Conservation (phyloP, 805 yeast genomes). For the Candida glaebosa region DNA sequence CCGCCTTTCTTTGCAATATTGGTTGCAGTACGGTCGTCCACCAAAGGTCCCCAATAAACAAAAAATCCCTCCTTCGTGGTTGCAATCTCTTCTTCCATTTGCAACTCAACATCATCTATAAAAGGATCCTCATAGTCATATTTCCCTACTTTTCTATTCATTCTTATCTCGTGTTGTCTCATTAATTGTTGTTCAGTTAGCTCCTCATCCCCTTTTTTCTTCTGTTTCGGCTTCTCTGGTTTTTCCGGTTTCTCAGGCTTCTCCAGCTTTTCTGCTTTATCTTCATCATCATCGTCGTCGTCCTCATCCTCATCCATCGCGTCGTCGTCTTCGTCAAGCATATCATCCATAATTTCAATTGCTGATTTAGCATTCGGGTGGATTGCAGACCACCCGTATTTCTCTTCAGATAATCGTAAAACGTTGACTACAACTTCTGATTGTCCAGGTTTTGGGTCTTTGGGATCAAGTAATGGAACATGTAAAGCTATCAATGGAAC, state of each 20-base stretch:
- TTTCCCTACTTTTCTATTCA: conserved; percentile 79
- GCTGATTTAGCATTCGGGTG: conserved; percentile 66
- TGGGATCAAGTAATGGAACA: conserved; percentile 47
- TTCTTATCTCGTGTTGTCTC: conserved; percentile 40
- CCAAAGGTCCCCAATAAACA: conserved; percentile 89
- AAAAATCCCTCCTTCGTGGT: conserved; percentile 94
- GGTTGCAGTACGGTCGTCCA: conserved; percentile 42
- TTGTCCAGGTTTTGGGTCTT: conserved; percentile 52
- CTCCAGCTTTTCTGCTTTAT: conserved; percentile 7
- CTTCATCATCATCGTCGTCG: conserved; percentile 19
- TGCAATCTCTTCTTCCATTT: conserved; percentile 91
- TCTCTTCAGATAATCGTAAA: conserved; percentile 70
- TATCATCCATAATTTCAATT: conserved; percentile 44
- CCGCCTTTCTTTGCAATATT: conserved; percentile 21
- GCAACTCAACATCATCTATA: conserved; percentile 89
- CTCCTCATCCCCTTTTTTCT: conserved; percentile 22
- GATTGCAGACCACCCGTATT: conserved; percentile 73
- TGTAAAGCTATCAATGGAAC: conserved; percentile 50
- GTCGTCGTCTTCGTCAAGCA: conserved; percentile 30
- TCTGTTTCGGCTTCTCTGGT: conserved; percentile 1
- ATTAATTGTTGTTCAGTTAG: conserved; percentile 42
- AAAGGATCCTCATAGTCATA: conserved; percentile 94
- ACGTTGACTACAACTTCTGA: conserved; percentile 70
- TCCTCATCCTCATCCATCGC: conserved; percentile 26
- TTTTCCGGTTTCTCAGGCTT: conserved; percentile 6